Percentiles rank a stretch among this genome's conserved stretches.
These are phyloP conservation scores for Pseudomicrostroma phylloplanum DNA, from an alignment of 1,284 basidiomycete genomes.

Conservation along the genomic window DNA sequence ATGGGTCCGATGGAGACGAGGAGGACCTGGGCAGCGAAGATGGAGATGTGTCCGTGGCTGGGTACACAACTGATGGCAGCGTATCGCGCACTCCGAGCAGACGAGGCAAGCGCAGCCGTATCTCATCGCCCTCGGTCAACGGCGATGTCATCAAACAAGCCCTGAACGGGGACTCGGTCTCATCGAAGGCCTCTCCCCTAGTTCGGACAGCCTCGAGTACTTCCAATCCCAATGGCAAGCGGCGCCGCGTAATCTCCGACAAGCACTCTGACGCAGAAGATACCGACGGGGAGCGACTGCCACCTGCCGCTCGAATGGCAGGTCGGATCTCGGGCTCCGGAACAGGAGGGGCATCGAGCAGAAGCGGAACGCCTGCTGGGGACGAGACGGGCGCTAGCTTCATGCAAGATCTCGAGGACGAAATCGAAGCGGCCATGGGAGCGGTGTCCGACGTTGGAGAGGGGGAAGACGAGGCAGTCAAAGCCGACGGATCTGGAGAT, in stretches of 20 bases:
- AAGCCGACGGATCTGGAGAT: neutral
- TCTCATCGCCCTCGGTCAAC: neutral
- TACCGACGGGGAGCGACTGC: neutral
- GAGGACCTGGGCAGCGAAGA: constrained; percentile 28
- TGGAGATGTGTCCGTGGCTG: constrained; percentile 6
- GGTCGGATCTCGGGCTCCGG: no score
- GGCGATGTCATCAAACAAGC: neutral
- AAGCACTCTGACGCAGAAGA: constrained; percentile 1
- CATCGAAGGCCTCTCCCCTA: neutral
- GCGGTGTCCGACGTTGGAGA: constrained; percentile 7
- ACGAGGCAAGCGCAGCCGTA: neutral
- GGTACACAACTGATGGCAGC: neutral
- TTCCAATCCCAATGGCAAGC: neutral
- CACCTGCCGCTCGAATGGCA: neutral
- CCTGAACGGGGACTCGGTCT: neutral
- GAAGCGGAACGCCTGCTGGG: no score
- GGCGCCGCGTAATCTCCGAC: neutral
- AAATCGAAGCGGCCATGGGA: constrained; percentile 5
- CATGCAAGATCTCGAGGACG: constrained; percentile 11
- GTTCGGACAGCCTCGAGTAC: neutral
- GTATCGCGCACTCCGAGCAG: neutral
- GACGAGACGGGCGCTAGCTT: constrained; percentile 1
- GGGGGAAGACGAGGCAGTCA: neutral
- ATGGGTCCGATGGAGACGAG: constrained; percentile 58
- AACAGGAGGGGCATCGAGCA: no score